Percentiles rank a stretch among this genome's conserved stretches.
These are phyloP conservation scores for Starmera quercuum DNA, from an alignment of 805 yeast genomes.

Conservation along the genomic window DNA sequence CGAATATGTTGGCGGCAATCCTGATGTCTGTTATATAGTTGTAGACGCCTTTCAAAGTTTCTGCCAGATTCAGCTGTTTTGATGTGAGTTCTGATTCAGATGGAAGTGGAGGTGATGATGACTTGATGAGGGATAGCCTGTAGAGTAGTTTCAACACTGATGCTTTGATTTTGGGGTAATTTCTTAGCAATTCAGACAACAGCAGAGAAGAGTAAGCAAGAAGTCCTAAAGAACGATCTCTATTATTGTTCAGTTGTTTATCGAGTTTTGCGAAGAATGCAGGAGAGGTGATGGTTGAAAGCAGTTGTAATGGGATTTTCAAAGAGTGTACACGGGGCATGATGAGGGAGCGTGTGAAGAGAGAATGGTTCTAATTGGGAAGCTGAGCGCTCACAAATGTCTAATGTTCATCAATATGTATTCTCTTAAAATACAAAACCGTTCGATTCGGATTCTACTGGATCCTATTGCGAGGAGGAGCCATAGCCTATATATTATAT, in stretches of 20 bases:
- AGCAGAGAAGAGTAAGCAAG: constrained; percentile 9
- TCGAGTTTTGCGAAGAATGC: constrained; percentile 3
- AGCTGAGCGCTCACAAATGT: no score
- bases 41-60: constrained; percentile 7
- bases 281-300: constrained; percentile 1
- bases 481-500: no score
- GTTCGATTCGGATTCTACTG: no score
- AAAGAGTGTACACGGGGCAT: neutral
- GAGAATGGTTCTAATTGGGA: neutral
- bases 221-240: constrained; percentile 9
- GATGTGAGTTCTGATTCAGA: constrained; percentile 1
- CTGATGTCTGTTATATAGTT: constrained; percentile 14
- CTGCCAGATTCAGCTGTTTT: constrained; percentile 4
- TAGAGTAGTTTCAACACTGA: constrained; percentile 6
- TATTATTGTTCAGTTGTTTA: constrained; percentile 7
- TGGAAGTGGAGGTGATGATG: neutral
- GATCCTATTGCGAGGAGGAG: no score
- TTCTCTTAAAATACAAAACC: no score
- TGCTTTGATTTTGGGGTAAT: constrained; percentile 9
- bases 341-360: neutral
- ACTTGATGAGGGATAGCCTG: constrained; percentile 1
- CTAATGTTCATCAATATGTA: no score
- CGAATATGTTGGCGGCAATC: constrained; percentile 12
- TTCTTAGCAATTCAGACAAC: constrained; percentile 9
- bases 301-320: neutral